A percentile compares a stretch with the other conserved stretches of the same genome.
phyloP scores from a whole-genome alignment of 2,329 filamentous ascomycete genomes.

The Gnomoniopsis sp. region DNA sequence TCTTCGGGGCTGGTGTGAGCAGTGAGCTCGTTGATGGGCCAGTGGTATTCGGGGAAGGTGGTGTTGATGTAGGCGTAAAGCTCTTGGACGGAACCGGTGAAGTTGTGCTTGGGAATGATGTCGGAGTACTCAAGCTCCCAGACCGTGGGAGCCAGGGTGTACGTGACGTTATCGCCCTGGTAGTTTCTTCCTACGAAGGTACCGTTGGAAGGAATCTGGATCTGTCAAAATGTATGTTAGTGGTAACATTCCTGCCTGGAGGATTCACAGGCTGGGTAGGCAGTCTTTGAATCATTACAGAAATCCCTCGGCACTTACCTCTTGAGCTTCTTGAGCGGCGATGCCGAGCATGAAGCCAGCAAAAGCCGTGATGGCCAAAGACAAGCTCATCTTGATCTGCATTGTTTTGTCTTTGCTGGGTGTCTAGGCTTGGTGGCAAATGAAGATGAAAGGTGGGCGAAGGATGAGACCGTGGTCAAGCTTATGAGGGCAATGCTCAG shows the following conservation, averaged over 20 bases:
- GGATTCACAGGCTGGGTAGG: background rate
- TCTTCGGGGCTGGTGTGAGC: no score
- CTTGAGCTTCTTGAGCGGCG: no score
- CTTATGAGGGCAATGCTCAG: no score
- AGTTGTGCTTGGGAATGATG: background rate
- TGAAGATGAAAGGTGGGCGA: no score
- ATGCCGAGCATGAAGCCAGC: no score
- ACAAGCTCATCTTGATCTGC: no score
- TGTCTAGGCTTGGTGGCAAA: no score
- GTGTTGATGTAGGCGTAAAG: background rate
- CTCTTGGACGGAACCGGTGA: background rate
- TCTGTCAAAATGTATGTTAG: background rate
- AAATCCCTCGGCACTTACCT: no score
- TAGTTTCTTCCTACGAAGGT: background rate
- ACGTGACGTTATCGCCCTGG: background rate
- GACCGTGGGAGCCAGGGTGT: background rate
- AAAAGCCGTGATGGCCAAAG: no score
- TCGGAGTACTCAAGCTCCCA: background rate
- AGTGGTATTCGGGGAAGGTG: background rate
- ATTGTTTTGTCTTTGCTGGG: no score
- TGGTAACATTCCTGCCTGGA: background rate
- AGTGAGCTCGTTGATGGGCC: no score
- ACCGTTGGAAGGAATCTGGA: background rate
- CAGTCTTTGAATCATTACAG: background rate
- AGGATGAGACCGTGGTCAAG: no score